Evolutionary conservation across 257 asterid genomes (phyloP).

Genomic region (Agastache rugosa): DNA sequence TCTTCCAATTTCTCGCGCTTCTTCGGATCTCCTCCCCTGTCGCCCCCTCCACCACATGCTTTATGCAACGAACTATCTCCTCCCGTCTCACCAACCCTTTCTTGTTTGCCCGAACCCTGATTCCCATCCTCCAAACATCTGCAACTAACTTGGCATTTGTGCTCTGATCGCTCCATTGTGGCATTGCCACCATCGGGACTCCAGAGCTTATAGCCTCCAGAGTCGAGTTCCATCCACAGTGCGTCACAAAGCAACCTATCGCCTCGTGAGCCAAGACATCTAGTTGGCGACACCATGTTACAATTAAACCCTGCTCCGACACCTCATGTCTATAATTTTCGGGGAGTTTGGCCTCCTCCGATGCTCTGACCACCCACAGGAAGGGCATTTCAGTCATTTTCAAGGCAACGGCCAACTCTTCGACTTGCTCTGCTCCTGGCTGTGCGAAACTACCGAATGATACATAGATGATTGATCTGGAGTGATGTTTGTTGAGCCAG

Average conservation of each 20-base stretch:
- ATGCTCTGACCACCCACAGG: constrained; percentile 55
- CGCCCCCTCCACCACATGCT: constrained; percentile 37
- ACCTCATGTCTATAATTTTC: constrained; percentile 34
- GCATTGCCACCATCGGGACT: constrained; percentile 46
- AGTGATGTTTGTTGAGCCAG: constrained; percentile 38
- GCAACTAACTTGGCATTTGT: constrained; percentile 41
- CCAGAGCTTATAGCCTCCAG: constrained; percentile 50
- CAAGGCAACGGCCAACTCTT: constrained; percentile 46
- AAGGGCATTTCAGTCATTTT: constrained; percentile 33
- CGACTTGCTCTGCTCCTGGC: constrained; percentile 26
- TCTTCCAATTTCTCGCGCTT: constrained; percentile 38
- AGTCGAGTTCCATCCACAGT: constrained; percentile 68
- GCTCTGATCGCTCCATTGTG: constrained; percentile 47
- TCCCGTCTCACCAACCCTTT: constrained; percentile 21
- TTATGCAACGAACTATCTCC: constrained; percentile 19
- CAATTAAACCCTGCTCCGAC: constrained; percentile 7
- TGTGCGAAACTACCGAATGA: constrained; percentile 46
- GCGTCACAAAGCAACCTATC: constrained; percentile 53
- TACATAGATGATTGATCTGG: constrained; percentile 38
- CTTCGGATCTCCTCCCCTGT: constrained; percentile 28
- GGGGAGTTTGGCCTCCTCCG: constrained; percentile 41
- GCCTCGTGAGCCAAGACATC: constrained; percentile 45
- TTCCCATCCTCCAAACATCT: constrained; percentile 46
- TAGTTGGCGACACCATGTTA: constrained; percentile 39
- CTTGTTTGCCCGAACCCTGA: constrained; percentile 24